phyloP scores from a whole-genome alignment of 352 stramenopile species.

The Phytophthora boehmeriae region DNA sequence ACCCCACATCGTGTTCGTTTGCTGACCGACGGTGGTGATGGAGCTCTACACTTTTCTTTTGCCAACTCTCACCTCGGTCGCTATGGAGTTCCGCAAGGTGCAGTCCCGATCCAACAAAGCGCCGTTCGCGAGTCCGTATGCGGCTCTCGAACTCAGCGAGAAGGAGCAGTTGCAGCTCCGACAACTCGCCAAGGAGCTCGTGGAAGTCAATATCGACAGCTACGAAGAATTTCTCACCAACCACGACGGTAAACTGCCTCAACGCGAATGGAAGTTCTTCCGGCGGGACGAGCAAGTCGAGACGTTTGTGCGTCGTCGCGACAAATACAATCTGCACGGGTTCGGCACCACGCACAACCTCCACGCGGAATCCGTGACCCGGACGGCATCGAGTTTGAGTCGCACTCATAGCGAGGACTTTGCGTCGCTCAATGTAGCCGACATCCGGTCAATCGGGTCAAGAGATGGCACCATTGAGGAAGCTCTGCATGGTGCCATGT shows the following conservation, averaged over 20 bases:
- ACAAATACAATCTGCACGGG: constrained; percentile 19
- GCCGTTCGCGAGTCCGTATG: constrained; percentile 15
- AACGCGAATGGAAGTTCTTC: constrained; percentile 19
- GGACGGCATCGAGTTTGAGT: constrained; percentile 15
- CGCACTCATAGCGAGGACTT: constrained; percentile 10
- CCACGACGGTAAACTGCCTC: constrained; percentile 5
- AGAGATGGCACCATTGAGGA: constrained; percentile 23
- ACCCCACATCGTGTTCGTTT: neutral
- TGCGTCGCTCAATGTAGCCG: constrained; percentile 19
- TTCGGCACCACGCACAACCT: constrained; percentile 19
- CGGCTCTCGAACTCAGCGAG: constrained; percentile 12
- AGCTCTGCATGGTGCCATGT: constrained; percentile 22
- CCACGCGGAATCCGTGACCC: constrained; percentile 12
- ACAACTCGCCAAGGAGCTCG: constrained; percentile 14
- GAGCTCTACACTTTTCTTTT: neutral
- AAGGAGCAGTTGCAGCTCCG: constrained; percentile 19
- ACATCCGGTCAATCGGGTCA: constrained; percentile 12
- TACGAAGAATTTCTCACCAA: constrained; percentile 18
- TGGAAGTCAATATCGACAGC: constrained; percentile 24
- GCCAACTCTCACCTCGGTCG: neutral
- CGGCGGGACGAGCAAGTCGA: constrained; percentile 20
- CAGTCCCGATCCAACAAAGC: constrained; percentile 10
- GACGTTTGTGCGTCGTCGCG: constrained; percentile 17
- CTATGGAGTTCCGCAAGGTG: constrained; percentile 11
- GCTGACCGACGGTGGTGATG: neutral